Evolutionary conservation across 2,329 filamentous ascomycete genomes (phyloP).

Genomic region (Claviceps digitariae): DNA sequence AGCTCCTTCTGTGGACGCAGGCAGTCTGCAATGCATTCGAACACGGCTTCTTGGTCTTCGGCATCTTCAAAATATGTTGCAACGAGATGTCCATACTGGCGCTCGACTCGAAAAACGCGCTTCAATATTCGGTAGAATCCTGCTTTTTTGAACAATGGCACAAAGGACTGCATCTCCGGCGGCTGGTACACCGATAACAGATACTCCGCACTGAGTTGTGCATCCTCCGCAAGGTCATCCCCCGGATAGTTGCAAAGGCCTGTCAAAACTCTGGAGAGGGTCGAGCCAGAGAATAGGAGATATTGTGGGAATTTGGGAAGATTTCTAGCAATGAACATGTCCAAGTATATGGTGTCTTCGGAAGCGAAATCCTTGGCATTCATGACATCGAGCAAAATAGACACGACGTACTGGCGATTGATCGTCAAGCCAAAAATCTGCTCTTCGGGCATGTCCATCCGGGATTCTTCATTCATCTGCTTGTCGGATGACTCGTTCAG

Average conservation of each 20-base stretch:
- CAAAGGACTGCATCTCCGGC: slow-evolving; percentile 60
- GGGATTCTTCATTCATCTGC: slow-evolving; percentile 36
- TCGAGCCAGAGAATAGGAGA: slow-evolving; percentile 76
- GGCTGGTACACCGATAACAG: slow-evolving; percentile 87
- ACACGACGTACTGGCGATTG: slow-evolving; percentile 84
- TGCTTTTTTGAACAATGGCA: slow-evolving; percentile 65
- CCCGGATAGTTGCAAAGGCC: slow-evolving; percentile 78
- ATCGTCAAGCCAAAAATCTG: slow-evolving; percentile 58
- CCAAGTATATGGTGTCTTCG: slow-evolving; percentile 81
- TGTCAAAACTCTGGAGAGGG: slow-evolving; percentile 65
- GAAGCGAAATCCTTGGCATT: slow-evolving; percentile 58
- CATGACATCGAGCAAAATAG: slow-evolving; percentile 86
- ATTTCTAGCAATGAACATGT: slow-evolving; percentile 97
- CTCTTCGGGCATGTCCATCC: slow-evolving; percentile 45
- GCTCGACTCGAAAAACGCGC: slow-evolving; percentile 67
- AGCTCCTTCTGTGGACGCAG: slow-evolving; percentile 51
- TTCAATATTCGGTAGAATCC: slow-evolving; percentile 88
- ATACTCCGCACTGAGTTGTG: slow-evolving; percentile 94
- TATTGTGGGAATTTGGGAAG: slow-evolving; percentile 95
- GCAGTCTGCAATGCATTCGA: slow-evolving; percentile 65
- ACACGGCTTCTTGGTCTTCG: slow-evolving; percentile 61
- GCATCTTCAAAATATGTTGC: slow-evolving; percentile 75
- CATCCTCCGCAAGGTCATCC: slow-evolving; percentile 73
- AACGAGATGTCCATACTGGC: slow-evolving; percentile 65
- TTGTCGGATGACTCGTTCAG: slow-evolving; percentile 67